Base-by-base conservation (phyloP, 768 basidiomycete genomes). In the Albatrellus ellisii region DNA sequence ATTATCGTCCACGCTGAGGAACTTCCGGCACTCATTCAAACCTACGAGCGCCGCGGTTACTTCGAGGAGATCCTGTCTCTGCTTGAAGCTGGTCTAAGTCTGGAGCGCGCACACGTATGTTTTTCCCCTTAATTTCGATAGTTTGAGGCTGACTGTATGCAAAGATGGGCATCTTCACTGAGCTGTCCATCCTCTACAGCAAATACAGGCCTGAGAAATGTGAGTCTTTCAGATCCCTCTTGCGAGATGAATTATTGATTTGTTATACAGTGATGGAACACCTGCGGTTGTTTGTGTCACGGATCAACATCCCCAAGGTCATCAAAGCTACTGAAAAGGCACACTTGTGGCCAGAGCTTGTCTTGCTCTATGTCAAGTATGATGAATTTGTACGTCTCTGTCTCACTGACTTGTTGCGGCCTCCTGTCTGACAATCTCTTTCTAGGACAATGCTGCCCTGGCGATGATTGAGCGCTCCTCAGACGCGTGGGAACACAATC, bases 401-500 rank as follows among this genome's bases (percentile, higher is more conserved):
- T 9, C 14, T 26, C 4, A 2, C 34, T 11, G 17, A 11, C 14
- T 32, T 25, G 9, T 15, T 7, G 9, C 15, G 6, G 9, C 37
- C 14, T n/a, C 6, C 24, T 2, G 33, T 35, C 36, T 20, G 38
- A 40, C 24, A 29, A 45, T 33, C 49, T 14, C 5, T 26, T 22
- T 25, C 11, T 36, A 89, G 77, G 95, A 98, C 59, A 98, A 99
- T 55, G 94, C 95, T 25, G 88, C 94, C 27, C 69, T 98, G 51
- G 89, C 91, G 4, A 99, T 98, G 92, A 97, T 98, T 59, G 95
- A 99, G 60, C 82, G 92, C 15, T 87, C 95, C 2, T 75, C 88
- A n/a, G 90, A 95, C 61, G 90, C 91, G 37, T 99, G 92, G 92
- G 95, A 99, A 44, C 95, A 99, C 66, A 92, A 89, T 55, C 94